phyloP scores from a whole-genome alignment of 345 rosid species.

The Brassica nigra region DNA sequence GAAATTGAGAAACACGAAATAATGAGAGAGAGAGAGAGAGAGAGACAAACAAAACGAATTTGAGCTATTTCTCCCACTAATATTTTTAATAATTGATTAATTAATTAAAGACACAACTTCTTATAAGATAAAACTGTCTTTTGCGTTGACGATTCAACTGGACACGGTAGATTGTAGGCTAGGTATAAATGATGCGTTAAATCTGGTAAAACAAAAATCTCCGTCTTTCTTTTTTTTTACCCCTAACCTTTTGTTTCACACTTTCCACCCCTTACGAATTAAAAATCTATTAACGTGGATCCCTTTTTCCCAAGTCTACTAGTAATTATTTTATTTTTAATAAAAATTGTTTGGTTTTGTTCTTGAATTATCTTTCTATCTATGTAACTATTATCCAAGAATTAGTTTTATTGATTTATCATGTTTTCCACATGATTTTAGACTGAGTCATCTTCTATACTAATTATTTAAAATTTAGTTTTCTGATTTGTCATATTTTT shows the following conservation, averaged over 20 bases:
- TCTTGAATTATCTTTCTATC: too few species aligned
- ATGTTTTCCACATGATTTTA: too few species aligned
- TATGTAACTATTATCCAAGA: too few species aligned
- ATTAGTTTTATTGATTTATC: too few species aligned
- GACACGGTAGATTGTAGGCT: neutral
- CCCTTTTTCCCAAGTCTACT: neutral
- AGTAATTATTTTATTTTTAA: neutral
- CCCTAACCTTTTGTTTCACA: neutral
- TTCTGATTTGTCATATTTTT: too few species aligned
- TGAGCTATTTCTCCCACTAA: slow-evolving; percentile 4
- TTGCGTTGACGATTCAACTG: slow-evolving; percentile 29
- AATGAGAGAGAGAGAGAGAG: neutral
- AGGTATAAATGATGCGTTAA: neutral
- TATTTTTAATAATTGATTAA: neutral
- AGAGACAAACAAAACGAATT: neutral
- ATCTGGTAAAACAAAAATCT: neutral
- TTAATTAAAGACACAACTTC: neutral
- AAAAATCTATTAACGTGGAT: neutral
- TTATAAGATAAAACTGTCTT: neutral
- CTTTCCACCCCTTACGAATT: neutral
- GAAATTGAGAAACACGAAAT: slow-evolving; percentile 7
- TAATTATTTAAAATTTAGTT: too few species aligned
- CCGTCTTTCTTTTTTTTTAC: neutral
- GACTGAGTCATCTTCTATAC: too few species aligned
- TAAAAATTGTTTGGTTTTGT: too few species aligned